Conservation (phyloP, 192 early-diverging fungal species). For the Funneliformis mosseae region DNA sequence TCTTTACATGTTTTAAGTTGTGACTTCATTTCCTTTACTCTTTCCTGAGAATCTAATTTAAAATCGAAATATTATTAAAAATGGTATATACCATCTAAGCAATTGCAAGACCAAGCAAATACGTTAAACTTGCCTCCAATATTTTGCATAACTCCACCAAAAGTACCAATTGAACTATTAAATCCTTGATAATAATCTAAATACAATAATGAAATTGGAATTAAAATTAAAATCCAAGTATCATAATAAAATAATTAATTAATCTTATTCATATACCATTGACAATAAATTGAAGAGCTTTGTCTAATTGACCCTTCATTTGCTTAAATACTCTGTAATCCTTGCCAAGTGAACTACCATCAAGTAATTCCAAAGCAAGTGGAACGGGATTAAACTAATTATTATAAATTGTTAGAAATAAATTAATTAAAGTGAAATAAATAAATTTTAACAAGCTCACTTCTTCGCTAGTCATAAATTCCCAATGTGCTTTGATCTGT, state of each 20-base stretch:
- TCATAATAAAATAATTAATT: not conserved
- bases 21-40: conserved; percentile 64
- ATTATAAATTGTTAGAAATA: conserved; percentile 5
- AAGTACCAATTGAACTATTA: conserved; percentile 80
- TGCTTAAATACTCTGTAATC: conserved; percentile 68
- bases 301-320: conserved; percentile 60
- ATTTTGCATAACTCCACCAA: conserved; percentile 73
- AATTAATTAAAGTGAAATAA: not conserved
- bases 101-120: not conserved
- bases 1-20: conserved; percentile 67
- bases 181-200: conserved; percentile 80
- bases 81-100: not conserved
- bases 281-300: conserved; percentile 70
- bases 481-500: conserved; percentile 50
- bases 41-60: conserved; percentile 56
- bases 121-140: conserved; percentile 52
- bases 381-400: conserved; percentile 72
- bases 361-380: conserved; percentile 72
- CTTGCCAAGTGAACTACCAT: conserved; percentile 67
- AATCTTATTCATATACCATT: conserved; percentile 48
- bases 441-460: conserved; percentile 38
- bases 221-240: not conserved
- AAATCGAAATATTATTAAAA: not conserved
- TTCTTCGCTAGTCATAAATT: conserved; percentile 57
- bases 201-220: not conserved